Base-by-base conservation (phyloP, 2,329 filamentous ascomycete genomes). In the Alternaria atra region DNA sequence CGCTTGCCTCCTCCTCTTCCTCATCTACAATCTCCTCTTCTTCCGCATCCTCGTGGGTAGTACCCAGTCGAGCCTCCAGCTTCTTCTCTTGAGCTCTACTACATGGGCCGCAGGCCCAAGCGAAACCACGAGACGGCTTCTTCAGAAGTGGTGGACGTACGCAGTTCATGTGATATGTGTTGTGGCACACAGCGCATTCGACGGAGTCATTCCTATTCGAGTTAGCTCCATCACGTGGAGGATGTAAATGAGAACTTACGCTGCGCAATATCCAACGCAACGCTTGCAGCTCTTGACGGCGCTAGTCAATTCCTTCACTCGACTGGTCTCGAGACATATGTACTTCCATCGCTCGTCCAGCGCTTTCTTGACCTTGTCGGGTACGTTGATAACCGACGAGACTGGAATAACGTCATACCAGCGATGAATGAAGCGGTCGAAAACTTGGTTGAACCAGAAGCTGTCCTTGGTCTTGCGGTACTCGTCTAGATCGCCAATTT, bases 141-240 rank as follows among this genome's bases (percentile, higher is more conserved):
- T 97, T 99, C 54, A 93, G 86, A 64, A 99, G 80, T 37, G 94
- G 93, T 40, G 95, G 95, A 63, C 91, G 90, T 58, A 99, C 95
- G 79, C 95, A 99, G 73, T 94, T 92, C 94, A 99, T 98, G 82
- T 99, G 95, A 81, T 97, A 99, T 13, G 94, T 98, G 78, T 93
- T 90, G 75, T 90, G 88, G 80, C 95, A 99, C 56, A 97, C 93
- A 44, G 94, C 95, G 79, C 95, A 99, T 78, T 98, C 94, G 25
- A 98, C 95, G 39, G 95, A 98, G 81, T 98, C 93, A 77, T 92
- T 91, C 73, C 92, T 96, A 74, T 58, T 64, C 25, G 20, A 34
- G 29, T 72, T 65, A 73, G 68, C 53, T 23, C n/a, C 17, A 37
- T 58, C 47, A 55, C 47, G n/a, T 50, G 46, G 2, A 37, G 23